phyloP scores from a whole-genome alignment of 495 filamentous ascomycete genomes.

The Tuber melanosporum region DNA sequence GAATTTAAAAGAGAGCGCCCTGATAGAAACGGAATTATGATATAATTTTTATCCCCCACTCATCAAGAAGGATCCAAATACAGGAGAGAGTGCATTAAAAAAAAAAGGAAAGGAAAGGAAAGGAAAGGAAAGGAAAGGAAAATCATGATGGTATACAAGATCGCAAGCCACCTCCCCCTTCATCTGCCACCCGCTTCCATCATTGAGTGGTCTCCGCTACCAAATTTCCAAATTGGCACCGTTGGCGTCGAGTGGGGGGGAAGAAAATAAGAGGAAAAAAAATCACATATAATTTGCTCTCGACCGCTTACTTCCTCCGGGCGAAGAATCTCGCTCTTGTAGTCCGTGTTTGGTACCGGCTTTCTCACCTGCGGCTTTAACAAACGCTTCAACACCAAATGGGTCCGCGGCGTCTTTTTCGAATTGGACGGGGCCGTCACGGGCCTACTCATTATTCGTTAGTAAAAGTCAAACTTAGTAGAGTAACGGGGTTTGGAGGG shows the following conservation, averaged over 20 bases:
- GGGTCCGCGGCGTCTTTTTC: constrained; percentile 82
- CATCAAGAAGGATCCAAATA: neutral
- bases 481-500: constrained; percentile 17
- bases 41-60: constrained; percentile 2
- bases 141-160: neutral
- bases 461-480: constrained; percentile 16
- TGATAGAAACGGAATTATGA: neutral
- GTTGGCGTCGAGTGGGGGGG: neutral
- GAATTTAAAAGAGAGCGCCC: neutral
- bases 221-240: neutral
- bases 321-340: constrained; percentile 58
- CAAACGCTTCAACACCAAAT: constrained; percentile 89
- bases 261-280: neutral
- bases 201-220: neutral
- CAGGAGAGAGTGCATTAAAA: neutral
- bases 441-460: constrained; percentile 49
- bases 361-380: constrained; percentile 54
- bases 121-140: neutral
- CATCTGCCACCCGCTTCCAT: neutral
- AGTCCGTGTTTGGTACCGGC: constrained; percentile 74
- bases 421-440: constrained; percentile 94
- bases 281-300: constrained; percentile 24
- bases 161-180: neutral
- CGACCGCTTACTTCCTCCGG: constrained; percentile 17
- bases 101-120: neutral